A percentile compares a stretch with the other conserved stretches of the same genome.
Conservation (phyloP, 495 filamentous ascomycete genomes). For the Daldinia loculata region DNA sequence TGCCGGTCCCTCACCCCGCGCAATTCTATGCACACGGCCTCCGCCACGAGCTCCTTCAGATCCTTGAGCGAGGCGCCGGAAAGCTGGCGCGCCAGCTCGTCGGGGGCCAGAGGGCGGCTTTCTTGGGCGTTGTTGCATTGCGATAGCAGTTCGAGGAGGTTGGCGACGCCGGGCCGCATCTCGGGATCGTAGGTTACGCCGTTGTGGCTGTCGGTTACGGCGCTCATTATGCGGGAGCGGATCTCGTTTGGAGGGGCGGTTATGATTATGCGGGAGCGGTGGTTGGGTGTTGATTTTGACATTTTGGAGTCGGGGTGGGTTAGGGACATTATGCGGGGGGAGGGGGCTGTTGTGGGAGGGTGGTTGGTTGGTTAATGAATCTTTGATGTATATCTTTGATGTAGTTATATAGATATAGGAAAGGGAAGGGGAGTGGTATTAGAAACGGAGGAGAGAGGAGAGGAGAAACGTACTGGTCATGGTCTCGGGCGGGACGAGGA, state of each 20-base stretch:
- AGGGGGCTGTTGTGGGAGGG: slow-evolving; percentile 60
- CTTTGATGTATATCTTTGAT: no score
- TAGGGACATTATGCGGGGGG: slow-evolving; percentile 89
- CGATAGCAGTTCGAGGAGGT: slow-evolving; percentile 79
- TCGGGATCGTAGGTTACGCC: slow-evolving; percentile 75
- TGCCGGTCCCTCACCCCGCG: slow-evolving; percentile 68
- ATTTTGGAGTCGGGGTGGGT: slow-evolving; percentile 80
- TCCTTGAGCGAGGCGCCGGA: slow-evolving; percentile 60
- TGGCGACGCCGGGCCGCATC: slow-evolving; percentile 81
- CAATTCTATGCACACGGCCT: slow-evolving; percentile 64
- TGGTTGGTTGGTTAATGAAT: not conserved
- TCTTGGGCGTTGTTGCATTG: slow-evolving; percentile 53
- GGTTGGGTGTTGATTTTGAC: slow-evolving; percentile 83
- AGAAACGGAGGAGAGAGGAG: not conserved
- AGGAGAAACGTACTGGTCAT: slow-evolving; percentile 70
- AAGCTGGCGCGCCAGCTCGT: slow-evolving; percentile 65
- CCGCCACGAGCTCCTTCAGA: slow-evolving; percentile 72
- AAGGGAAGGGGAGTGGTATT: no score
- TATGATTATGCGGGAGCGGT: slow-evolving; percentile 80
- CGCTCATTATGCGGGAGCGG: slow-evolving; percentile 68
- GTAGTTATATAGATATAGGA: no score
- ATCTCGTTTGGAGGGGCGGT: slow-evolving; percentile 73
- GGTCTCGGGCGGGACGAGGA: slow-evolving; percentile 76
- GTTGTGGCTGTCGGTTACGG: slow-evolving; percentile 77
- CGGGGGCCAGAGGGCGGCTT: slow-evolving; percentile 46